Conservation (phyloP, 768 basidiomycete genomes). For the Amanita pseudoporphyria region DNA sequence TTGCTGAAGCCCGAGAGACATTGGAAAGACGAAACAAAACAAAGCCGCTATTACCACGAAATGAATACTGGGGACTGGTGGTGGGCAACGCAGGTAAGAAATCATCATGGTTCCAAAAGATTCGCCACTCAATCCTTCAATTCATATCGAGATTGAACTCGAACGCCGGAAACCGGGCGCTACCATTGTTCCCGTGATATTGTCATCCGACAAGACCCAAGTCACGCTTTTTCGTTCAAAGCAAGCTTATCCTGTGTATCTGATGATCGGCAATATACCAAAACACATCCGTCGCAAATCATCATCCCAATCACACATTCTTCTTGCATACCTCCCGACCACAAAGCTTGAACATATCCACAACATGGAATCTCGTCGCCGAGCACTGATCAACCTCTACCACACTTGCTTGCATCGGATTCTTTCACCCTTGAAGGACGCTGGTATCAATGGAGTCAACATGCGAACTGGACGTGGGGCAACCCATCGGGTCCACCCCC, state of each 20-base stretch:
- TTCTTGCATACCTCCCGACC: slow-evolving; percentile 28
- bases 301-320: slow-evolving; percentile 17
- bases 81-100: slow-evolving; percentile 25
- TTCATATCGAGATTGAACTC: not conserved
- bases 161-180: not conserved
- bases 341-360: slow-evolving; percentile 19
- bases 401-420: not conserved
- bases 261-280: slow-evolving; percentile 33
- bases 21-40: slow-evolving; percentile 15
- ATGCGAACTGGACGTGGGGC: not conserved
- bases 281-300: too few relatives aligned
- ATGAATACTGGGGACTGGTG: slow-evolving; percentile 30
- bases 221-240: slow-evolving; percentile 25
- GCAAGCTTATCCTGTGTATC: slow-evolving; percentile 37
- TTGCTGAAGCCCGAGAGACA: slow-evolving; percentile 22
- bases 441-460: not conserved
- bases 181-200: slow-evolving; percentile 29
- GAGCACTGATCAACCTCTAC: slow-evolving; percentile 18
- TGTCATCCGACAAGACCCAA: slow-evolving; percentile 33
- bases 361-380: slow-evolving; percentile 12
- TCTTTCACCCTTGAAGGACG: not conserved
- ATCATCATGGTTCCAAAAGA: too few relatives aligned
- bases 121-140: not conserved
- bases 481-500: not conserved
- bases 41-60: slow-evolving; percentile 15